Percentiles rank a stretch among this genome's conserved stretches.
Evolutionary conservation across 1,284 basidiomycete genomes (phyloP).

Genomic region (Neotropicomus parvogracilis): DNA sequence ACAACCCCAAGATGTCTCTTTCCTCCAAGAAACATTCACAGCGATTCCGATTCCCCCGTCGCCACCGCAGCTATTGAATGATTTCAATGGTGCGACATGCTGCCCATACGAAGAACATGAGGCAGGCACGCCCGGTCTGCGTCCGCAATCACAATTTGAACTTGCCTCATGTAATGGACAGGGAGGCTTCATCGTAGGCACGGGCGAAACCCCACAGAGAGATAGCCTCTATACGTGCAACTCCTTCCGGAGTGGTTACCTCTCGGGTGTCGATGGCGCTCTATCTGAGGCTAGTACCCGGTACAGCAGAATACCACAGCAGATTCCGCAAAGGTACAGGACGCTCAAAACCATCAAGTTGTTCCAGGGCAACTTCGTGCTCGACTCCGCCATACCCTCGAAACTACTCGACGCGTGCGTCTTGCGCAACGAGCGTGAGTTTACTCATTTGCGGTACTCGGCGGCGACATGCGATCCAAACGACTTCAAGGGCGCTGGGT

Average conservation of each 20-base stretch:
- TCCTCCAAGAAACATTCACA: constrained; percentile 21
- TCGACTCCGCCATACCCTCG: constrained; percentile 82
- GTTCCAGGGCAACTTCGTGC: constrained; percentile 89
- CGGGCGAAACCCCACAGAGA: constrained; percentile 58
- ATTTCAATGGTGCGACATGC: constrained; percentile 26
- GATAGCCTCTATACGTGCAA: constrained; percentile 33
- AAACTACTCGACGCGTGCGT: constrained; percentile 81
- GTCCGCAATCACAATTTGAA: constrained; percentile 25
- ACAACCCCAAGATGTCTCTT: constrained; percentile 27
- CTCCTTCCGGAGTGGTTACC: constrained; percentile 44
- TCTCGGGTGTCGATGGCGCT: constrained; percentile 37
- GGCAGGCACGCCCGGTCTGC: constrained; percentile 21
- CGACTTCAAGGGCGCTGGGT: constrained; percentile 76
- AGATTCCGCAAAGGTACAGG: constrained; percentile 83
- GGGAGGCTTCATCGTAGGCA: constrained; percentile 39
- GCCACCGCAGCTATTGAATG: constrained; percentile 26
- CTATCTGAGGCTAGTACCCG: constrained; percentile 54
- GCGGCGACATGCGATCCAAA: constrained; percentile 94
- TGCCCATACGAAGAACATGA: constrained; percentile 23
- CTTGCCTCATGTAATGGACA: constrained; percentile 38
- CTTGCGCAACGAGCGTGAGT: constrained; percentile 78
- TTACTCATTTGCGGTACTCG: constrained; percentile 91
- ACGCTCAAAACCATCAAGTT: constrained; percentile 87
- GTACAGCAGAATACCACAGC: constrained; percentile 83
- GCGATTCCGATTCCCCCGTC: constrained; percentile 12